Base-by-base conservation (phyloP, 1,284 basidiomycete genomes). In the Microbotryum scabiosae region DNA sequence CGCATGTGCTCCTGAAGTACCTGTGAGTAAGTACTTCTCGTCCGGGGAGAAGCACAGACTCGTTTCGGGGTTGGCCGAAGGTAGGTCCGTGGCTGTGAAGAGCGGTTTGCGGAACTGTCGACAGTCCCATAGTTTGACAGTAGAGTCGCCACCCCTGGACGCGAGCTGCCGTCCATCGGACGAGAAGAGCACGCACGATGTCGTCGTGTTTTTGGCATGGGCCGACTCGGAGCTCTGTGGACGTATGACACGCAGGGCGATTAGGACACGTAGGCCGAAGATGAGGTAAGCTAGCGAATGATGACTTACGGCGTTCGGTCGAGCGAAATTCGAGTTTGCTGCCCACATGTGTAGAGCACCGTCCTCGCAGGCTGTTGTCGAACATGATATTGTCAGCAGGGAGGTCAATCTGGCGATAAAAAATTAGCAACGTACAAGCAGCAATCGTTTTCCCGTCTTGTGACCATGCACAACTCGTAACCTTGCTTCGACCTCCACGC, bases 71-170 rank as follows among this genome's bases (percentile, higher is more conserved):
- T 97, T 96, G 52, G 88, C 76, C 23, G 87, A 89, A n/a, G 82
- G 80, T 44, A 92, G 76, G 47, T 80, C 82, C 16, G 78, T 75
- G n/a, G 81, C 75, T 14, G 73, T 80, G 4, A 81, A 83, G 23
- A 97, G 73, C 0, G 96, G 90, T 73, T 87, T 88, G 74, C 88
- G 90, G 79, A 97, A 87, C 5, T 83, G 80, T 60, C 90, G 84
- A 26, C 90, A 76, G 74, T 98, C 94, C 94, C 96, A 99, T 48
- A 97, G 90, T 77, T 97, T 99, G 55, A 97, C 86, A 0, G 90
- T 93, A 71, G 90, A 86, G 76, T 99, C 96, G 2, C 87, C 88
- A 25, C 92, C 91, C 66, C 96, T 80, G 3, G 89, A 91, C 51
- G 90, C 80, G 23, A 97, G 76, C 10, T 85, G 88, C 56, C 81